Base-by-base conservation (phyloP, 2,329 filamentous ascomycete species). In the Aspergillus brasiliensis region DNA sequence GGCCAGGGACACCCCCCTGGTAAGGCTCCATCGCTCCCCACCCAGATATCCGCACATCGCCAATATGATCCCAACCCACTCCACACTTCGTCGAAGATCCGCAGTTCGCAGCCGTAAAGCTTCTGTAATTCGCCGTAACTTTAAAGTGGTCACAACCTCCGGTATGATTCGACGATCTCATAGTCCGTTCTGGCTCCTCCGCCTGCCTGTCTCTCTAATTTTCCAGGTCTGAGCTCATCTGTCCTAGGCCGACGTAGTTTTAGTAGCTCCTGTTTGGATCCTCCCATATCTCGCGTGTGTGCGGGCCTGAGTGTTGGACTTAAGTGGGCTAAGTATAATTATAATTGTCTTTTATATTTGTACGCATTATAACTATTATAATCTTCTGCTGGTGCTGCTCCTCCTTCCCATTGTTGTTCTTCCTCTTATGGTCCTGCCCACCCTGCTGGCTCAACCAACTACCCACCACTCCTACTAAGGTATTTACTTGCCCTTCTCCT, bases 71-170 rank as follows among this genome's bases (percentile, higher is more conserved):
- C 62, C 60, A 68, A 65, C 63, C 60, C 63, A 67, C 68, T 68
- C 67, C 66, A 67, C 65, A 68, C 58, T 66, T 65, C 51, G 60
- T 67, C 60, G 66, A 69, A 66, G 68, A 70, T 70, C 68, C 68
- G 65, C 68, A 70, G 67, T 70, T 70, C 67, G 66, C 66, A 66
- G 65, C 62, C 55, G 67, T 70, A 69, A 69, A 67, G 63, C 65
- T 63, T 63, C 62, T 65, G 68, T 70, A 70, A 70, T 68, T 67
- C 68, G 64, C 68, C 66, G 68, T 70, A 70, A 70, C 66, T 68
- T 65, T 66, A 65, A 68, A 60, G 57, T 60, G 57, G 59, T 62
- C 60, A 60, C 59, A 49, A 59, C 57, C 47, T 56, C 49, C 57
- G 58, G 58, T 47, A 59, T 67, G 63, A 66, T 62, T 64, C 58